A percentile compares a stretch with the other conserved stretches of the same genome.
Conservation (phyloP, 2,329 filamentous ascomycete species). For the Ceratocystis albifundus region DNA sequence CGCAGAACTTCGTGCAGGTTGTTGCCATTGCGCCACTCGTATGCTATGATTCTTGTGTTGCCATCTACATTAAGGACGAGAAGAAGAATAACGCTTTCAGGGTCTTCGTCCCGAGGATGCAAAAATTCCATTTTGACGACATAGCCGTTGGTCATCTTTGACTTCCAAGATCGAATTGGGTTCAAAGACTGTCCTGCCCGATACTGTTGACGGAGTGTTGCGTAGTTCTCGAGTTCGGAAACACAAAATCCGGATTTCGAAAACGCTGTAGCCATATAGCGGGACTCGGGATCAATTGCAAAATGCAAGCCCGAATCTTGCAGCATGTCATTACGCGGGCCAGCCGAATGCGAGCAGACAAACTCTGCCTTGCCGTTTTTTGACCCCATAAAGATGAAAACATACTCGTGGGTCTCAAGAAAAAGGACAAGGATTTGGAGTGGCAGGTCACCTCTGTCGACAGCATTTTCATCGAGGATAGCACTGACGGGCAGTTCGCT, state of each 20-base stretch:
- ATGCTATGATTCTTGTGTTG: constrained; percentile 42
- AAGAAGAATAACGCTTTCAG: constrained; percentile 63
- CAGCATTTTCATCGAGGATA: constrained; percentile 19
- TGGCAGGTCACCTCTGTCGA: constrained; percentile 38
- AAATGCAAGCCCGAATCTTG: constrained; percentile 54
- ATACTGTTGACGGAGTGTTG: constrained; percentile 41
- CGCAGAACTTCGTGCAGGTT: constrained; percentile 36
- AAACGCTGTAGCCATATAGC: constrained; percentile 57
- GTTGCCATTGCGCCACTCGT: constrained; percentile 49
- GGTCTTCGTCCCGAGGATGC: constrained; percentile 58
- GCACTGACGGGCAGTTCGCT: background rate
- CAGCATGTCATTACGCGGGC: constrained; percentile 40
- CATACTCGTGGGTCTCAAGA: constrained; percentile 57
- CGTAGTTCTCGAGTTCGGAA: constrained; percentile 53
- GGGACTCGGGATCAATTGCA: constrained; percentile 65
- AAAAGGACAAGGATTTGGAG: constrained; percentile 73
- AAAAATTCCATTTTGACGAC: constrained; percentile 84
- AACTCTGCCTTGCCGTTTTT: constrained; percentile 46
- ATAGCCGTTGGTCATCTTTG: constrained; percentile 50
- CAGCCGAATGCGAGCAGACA: constrained; percentile 45
- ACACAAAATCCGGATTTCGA: constrained; percentile 59
- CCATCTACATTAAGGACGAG: constrained; percentile 45
- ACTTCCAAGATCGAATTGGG: constrained; percentile 43
- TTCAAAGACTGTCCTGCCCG: constrained; percentile 35
- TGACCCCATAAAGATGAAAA: constrained; percentile 60